These are phyloP conservation scores for Penicillium cosmopolitanum DNA, from an alignment of 495 filamentous ascomycete genomes.

Conservation along the genomic window DNA sequence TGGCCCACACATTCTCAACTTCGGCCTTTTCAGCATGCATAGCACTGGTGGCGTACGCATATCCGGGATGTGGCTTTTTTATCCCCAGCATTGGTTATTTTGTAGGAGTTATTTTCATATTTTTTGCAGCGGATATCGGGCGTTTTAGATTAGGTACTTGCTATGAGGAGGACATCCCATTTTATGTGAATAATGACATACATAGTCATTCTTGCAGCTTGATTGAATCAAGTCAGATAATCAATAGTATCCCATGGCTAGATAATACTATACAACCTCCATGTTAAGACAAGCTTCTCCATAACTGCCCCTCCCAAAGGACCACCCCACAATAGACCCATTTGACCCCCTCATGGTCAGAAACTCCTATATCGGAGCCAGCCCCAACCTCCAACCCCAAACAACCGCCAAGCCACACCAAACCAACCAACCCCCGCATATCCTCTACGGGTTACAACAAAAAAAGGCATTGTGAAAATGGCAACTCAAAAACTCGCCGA, in stretches of 20 bases:
- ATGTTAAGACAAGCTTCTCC: neutral
- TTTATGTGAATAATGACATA: too few species aligned
- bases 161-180: too few species aligned
- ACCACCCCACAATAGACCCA: neutral
- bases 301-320: neutral
- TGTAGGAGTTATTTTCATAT: neutral
- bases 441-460: too few species aligned
- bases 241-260: neutral
- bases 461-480: slow-evolving; percentile 2
- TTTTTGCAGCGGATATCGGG: neutral
- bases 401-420: neutral
- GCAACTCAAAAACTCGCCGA: slow-evolving; percentile 18
- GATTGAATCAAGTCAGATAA: neutral
- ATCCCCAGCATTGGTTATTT: neutral
- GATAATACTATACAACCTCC: neutral
- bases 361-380: slow-evolving; percentile 9
- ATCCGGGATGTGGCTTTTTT: neutral
- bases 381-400: neutral
- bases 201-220: too few species aligned
- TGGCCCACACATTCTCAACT: neutral
- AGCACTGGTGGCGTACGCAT: neutral
- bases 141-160: neutral
- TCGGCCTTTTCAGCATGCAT: slow-evolving; percentile 3
- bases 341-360: neutral
- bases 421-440: neutral